phyloP scores from a whole-genome alignment of 768 basidiomycete genomes.

The Lactifluus echinatus region DNA sequence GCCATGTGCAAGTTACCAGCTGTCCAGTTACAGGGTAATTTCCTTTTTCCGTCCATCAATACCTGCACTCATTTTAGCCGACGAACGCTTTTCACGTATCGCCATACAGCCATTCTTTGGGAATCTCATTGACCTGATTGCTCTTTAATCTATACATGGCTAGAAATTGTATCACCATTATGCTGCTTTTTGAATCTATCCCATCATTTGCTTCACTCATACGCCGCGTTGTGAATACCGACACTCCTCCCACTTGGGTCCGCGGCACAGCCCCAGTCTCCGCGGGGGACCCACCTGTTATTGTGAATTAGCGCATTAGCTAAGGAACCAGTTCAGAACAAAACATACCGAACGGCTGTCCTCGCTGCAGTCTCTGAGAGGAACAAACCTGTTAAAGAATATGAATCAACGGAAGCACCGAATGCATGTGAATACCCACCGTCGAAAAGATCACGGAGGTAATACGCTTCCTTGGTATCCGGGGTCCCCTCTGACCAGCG shows the following conservation, averaged over 20 bases:
- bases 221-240: conserved; percentile 91
- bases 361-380: conserved; percentile 75
- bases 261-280: conserved; percentile 92
- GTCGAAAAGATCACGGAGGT: conserved; percentile 88
- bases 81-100: conserved; percentile 11
- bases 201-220: conserved; percentile 28
- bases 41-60: conserved; percentile 7
- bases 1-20: conserved; percentile 12
- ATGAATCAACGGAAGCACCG: neutral
- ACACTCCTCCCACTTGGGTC: conserved; percentile 96
- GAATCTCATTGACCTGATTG: conserved; percentile 22
- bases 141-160: conserved; percentile 24
- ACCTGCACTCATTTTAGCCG: conserved; percentile 18
- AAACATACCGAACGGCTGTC: conserved; percentile 80
- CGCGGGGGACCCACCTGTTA: conserved; percentile 81
- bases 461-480: conserved; percentile 95
- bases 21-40: conserved; percentile 4
- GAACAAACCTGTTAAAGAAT: conserved; percentile 51
- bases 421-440: conserved; percentile 29
- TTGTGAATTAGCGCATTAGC: neutral
- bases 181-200: conserved; percentile 18
- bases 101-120: conserved; percentile 19
- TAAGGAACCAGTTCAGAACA: neutral
- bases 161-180: conserved; percentile 29
- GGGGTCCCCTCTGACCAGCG: conserved; percentile 78